Conservation (phyloP, 2,329 filamentous ascomycete genomes). For the Aspergillus nomiae region DNA sequence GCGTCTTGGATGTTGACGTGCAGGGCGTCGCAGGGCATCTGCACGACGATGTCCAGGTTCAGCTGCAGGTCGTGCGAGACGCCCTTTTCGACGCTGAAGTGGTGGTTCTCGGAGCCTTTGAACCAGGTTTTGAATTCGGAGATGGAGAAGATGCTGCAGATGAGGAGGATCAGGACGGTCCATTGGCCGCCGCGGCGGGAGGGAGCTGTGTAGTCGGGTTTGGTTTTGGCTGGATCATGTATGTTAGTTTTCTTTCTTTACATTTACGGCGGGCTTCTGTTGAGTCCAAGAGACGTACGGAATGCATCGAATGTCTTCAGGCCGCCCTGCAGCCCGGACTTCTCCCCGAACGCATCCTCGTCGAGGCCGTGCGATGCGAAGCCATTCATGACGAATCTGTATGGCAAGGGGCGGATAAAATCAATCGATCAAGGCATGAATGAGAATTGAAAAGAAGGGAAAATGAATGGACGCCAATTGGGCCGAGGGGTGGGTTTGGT, state of each 20-base stretch:
- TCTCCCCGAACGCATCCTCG: constrained; percentile 79
- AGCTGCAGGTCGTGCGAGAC: constrained; percentile 86
- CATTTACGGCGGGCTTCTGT: no score
- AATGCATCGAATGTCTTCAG: constrained; percentile 95
- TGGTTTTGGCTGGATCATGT: constrained; percentile 75
- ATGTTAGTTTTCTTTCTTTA: constrained; percentile 9
- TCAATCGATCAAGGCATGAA: constrained; percentile 29
- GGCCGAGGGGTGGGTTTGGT: background rate
- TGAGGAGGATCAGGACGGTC: constrained; percentile 77
- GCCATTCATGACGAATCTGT: constrained; percentile 68
- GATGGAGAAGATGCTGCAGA: constrained; percentile 75
- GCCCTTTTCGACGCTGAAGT: constrained; percentile 91
- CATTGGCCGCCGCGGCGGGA: constrained; percentile 89
- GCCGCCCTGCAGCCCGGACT: constrained; percentile 56
- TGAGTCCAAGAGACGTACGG: constrained; percentile 61
- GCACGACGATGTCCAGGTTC: constrained; percentile 90
- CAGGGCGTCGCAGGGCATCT: constrained; percentile 84
- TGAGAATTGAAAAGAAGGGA: constrained; percentile 8
- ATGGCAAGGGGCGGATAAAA: constrained; percentile 14
- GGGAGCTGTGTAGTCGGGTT: constrained; percentile 84
- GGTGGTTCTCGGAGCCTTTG: constrained; percentile 79
- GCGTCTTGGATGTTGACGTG: constrained; percentile 98
- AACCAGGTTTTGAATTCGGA: constrained; percentile 83
- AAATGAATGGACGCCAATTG: constrained; percentile 6
- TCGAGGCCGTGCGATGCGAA: constrained; percentile 70